Evolutionary conservation across 305 asterid genomes (phyloP).

Genomic region (Lippia alba): DNA sequence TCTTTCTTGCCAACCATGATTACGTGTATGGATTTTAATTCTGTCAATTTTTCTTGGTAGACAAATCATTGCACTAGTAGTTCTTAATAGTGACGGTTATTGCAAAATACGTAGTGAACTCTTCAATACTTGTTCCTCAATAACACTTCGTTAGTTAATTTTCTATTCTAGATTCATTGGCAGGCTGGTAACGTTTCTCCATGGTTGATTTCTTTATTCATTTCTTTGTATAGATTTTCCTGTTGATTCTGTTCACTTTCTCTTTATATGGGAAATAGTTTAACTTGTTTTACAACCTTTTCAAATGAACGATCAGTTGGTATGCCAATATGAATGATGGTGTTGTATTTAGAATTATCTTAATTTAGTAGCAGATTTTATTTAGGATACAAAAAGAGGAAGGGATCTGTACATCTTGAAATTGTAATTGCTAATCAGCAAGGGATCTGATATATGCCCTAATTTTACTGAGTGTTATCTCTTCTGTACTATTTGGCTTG

Average conservation of each 20-base stretch:
- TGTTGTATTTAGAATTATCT: neutral
- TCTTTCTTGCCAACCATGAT: slow-evolving; percentile 26
- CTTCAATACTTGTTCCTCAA: slow-evolving; percentile 1
- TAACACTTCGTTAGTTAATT: slow-evolving; percentile 7
- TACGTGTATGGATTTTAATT: slow-evolving; percentile 4
- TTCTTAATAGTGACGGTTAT: slow-evolving; percentile 18
- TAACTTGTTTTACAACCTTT: slow-evolving; percentile 2
- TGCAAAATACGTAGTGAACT: neutral
- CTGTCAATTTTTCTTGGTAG: slow-evolving; percentile 9
- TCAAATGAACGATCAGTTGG: neutral
- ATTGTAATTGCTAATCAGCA: slow-evolving; percentile 11
- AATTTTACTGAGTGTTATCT: slow-evolving; percentile 7
- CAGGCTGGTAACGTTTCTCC: slow-evolving; percentile 4
- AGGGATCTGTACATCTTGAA: slow-evolving; percentile 1
- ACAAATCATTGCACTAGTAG: slow-evolving; percentile 17
- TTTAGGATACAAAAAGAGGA: neutral
- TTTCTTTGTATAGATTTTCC: slow-evolving; percentile 1
- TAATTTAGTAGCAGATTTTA: slow-evolving; percentile 9
- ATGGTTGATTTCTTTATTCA: neutral
- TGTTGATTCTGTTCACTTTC: neutral
- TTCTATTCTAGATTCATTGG: neutral
- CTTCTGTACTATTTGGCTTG: neutral
- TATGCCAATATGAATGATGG: neutral
- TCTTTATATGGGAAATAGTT: slow-evolving; percentile 12
- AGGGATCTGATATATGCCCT: slow-evolving; percentile 7